Evolutionary conservation across 2,329 filamentous ascomycete genomes (phyloP), one percentile per base, ranked within the genome.

Genomic region (Phaeosphaeriaceae sp.): DNA sequence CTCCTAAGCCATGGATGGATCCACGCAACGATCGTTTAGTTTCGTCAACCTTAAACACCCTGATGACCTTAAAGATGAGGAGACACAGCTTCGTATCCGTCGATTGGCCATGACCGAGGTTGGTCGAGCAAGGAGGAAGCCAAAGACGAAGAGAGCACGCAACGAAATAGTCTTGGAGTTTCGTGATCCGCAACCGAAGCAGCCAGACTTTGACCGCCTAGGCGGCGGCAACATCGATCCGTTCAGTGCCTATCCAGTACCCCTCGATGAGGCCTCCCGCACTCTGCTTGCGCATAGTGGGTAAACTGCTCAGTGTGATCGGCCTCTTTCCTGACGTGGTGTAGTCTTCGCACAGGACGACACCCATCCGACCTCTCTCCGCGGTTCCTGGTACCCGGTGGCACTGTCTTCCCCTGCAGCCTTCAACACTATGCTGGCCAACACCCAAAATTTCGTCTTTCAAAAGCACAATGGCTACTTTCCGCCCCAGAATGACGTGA

Each of bases 71-170:
- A 75, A 75, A 47, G 63, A 71, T 58, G 68, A 67, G 49, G 66
- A 71, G 41, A 75, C 65, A 2, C 69, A 73, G 54, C 64, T 70
- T 40, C 68, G 69, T 2, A 75, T 75, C 33, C 68, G 72, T 5
- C 63, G 68, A n/a, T 62, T 74, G n/a, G 72, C 72, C 1, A 75
- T 75, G 72, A 70, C 63, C 13, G 70, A 75, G 57, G 67, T 75
- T 20, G 70, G 70, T n/a, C 68, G 62, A 50, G 61, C 66, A 22
- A 58, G 69, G 21, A 59, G 68, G 33, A 74, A 69, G 51, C 67
- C 70, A 19, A 75, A 68, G 48, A 70, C 68, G 2, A 68, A 63
- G 44, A 65, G 64, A 11, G 66, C 54, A 21, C 65, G 67, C 24
- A 71, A 68, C 36, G 64, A 75, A 48, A 61, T 73, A n/a, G 46